Base-by-base conservation (phyloP, 2,329 filamentous ascomycete genomes). In the Ophiostoma sp. region DNA sequence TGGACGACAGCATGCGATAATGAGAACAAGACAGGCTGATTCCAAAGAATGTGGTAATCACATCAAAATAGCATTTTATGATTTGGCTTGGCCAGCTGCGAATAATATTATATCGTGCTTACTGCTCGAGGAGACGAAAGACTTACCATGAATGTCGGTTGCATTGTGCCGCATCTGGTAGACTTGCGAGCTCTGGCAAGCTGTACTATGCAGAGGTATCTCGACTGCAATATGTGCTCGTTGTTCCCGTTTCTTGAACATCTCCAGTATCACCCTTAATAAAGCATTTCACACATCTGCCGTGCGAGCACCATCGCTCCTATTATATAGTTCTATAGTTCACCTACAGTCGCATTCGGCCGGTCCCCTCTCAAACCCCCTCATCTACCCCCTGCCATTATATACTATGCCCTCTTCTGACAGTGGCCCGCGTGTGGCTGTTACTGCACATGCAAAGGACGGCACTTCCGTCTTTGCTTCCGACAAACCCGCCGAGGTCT, bases 391-490 rank as follows among this genome's bases (percentile, higher is more conserved):
- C 44, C 23, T 8, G 17, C n/a, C 8, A 8, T 27, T n/a, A 11
- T 2, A 57, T 27, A 57, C 52, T 17, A 57, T 57, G 52, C 10
- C 52, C 7, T 54, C 52, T 54, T 54, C 52, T 23, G 52, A 54
- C 27, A 54, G 52, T 27, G 52, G 52, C 10, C 68, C 67, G n/a
- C 68, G 70, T 10, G 48, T 69, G 15, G 66, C 68, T 20, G 60
- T 70, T 27, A 68, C 66, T 4, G 8, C 71, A 27, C 66, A 68
- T 36, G 68, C 27, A 44, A 36, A 67, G 17, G 67, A 67, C 48
- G 71, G 57, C 41, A 70, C 57, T 10, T 68, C 68, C 17, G 31
- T 67, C 23, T 68, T 70, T 65, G 57, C 39, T 23, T 52, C 66
- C 8, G 70, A 70, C 35, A 48, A 35, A 31, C 33, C 54, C 11